Evolutionary conservation across 2,329 filamentous ascomycete genomes (phyloP).

Genomic region (Nannizziopsis arthrosporioides): DNA sequence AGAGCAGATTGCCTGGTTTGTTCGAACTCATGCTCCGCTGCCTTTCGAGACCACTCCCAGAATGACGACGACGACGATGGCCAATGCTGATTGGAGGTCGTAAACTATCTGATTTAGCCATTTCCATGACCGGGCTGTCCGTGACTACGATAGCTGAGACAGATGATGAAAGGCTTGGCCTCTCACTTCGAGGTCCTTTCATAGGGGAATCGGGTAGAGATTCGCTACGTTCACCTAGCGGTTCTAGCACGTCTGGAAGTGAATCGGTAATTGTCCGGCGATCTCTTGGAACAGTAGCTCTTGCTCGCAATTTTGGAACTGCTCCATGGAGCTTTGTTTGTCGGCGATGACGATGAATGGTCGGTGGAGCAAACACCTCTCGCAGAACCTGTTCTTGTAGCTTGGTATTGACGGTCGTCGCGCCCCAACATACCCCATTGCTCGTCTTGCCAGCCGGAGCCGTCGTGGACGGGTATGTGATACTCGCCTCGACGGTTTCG

Average conservation of each 20-base stretch:
- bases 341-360: slow-evolving; percentile 67
- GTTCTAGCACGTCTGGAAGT: background rate
- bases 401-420: slow-evolving; percentile 78
- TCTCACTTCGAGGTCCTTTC: background rate
- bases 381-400: slow-evolving; percentile 84
- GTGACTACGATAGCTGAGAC: slow-evolving; percentile 6
- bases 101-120: slow-evolving; percentile 25
- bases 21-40: slow-evolving; percentile 59
- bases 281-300: slow-evolving; percentile 14
- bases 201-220: slow-evolving; percentile 8
- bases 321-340: slow-evolving; percentile 53
- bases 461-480: background rate
- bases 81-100: slow-evolving; percentile 13
- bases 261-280: background rate
- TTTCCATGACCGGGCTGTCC: slow-evolving; percentile 12
- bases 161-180: slow-evolving; percentile 11
- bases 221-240: slow-evolving; percentile 2
- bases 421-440: slow-evolving; percentile 56
- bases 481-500: background rate
- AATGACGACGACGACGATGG: slow-evolving; percentile 57
- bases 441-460: background rate
- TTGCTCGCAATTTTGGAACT: slow-evolving; percentile 41
- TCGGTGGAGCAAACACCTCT: slow-evolving; percentile 77
- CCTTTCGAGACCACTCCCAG: slow-evolving; percentile 70
- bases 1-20: slow-evolving; percentile 67